phyloP scores from a whole-genome alignment of 345 rosid genomes.

The Boechera retrofracta region DNA sequence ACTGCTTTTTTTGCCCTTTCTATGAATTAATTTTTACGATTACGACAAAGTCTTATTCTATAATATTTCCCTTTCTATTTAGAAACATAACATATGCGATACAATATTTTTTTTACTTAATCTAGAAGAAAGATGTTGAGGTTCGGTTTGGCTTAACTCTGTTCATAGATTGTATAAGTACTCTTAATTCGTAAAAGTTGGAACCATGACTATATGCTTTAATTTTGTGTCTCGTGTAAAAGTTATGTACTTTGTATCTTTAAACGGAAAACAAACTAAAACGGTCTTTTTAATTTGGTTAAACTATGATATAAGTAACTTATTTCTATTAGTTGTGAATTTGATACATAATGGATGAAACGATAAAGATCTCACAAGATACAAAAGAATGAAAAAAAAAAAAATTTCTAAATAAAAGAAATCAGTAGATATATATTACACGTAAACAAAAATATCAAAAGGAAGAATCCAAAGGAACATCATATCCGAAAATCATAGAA shows the following conservation, averaged over 20 bases:
- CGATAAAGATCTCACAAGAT: conserved; percentile 11
- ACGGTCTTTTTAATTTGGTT: not conserved
- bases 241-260: not conserved
- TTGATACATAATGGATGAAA: conserved; percentile 29
- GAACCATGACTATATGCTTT: not conserved
- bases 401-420: not conserved
- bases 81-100: not conserved
- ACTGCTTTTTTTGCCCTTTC: conserved; percentile 2
- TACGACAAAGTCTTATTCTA: conserved; percentile 35
- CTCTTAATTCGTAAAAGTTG: conserved; percentile 17
- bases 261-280: not conserved
- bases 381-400: not conserved
- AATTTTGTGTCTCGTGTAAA: not conserved
- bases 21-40: not conserved
- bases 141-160: conserved; percentile 19
- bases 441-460: conserved; percentile 49
- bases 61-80: no score
- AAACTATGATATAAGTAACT: conserved; percentile 6
- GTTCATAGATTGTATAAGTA: not conserved
- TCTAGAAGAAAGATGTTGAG: conserved; percentile 4
- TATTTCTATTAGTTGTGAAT: conserved; percentile 13
- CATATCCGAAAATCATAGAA: conserved; percentile 74
- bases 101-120: not conserved
- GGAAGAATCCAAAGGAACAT: conserved; percentile 61
- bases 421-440: not conserved